Base-by-base conservation (phyloP, 768 basidiomycete species). In the Wakefieldia striispora region DNA sequence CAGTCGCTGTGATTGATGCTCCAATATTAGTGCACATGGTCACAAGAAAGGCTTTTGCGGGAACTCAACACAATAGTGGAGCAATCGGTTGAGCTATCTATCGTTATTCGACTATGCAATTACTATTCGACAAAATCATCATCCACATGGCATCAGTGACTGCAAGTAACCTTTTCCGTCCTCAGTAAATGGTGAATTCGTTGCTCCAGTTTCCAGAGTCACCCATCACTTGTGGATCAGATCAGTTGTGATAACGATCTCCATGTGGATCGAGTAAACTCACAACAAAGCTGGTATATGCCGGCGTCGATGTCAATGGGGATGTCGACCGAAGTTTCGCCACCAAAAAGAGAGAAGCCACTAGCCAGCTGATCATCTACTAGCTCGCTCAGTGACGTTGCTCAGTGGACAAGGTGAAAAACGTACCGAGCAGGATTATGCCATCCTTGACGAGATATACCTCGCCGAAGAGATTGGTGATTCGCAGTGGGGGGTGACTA, bases 161-260 rank as follows among this genome's bases (percentile, higher is more conserved):
- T 27, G 27, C 27, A 5, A 29, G 13, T 29, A 33, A 16, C 33
- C 14, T 14, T 33, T 6, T 29, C 29, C 33, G 16, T 33, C 14
- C 14, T 33, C 33, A 33, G 14, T 33, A 14, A 14, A 72, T 71
- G 4, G 50, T 50, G 47, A 73, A 71, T 16, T 26, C 0, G 1
- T 53, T 48, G 58, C 67, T 66, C 40, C 34, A 40, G 40, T 69
- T 55, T n/a, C 63, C 70, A 35, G 70, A 69, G 38, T 70, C 65
- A 21, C 66, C 69, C 31, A 69, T 58, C 19, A 71, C 70, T 74
- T 45, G 4, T 3, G 20, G 34, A 20, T 34, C 6, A n/a, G 43
- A 26, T 59, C 43, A 61, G 51, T 11, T 23, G 14, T 12, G 17
- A 21, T 35, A 17, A 16, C 19, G 16, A 13, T 36, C n/a, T 11